Evolutionary conservation across 2,329 filamentous ascomycete species (phyloP).

Genomic region (Aaosphaeria pasadenensis): DNA sequence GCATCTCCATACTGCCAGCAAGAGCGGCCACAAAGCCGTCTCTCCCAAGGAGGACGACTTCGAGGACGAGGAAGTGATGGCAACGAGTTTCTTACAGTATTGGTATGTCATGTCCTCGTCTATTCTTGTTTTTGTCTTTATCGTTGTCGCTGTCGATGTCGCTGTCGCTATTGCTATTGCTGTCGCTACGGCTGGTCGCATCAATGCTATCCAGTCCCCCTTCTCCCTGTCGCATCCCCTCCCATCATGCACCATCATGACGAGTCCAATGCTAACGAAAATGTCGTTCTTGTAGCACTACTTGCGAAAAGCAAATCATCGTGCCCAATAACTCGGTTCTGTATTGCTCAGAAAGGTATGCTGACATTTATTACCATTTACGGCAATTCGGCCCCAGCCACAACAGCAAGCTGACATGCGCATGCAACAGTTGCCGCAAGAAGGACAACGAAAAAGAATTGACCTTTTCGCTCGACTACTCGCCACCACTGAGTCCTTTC

Average conservation of each 20-base stretch:
- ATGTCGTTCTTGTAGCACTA: slow-evolving; percentile 46
- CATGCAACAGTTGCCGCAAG: slow-evolving; percentile 42
- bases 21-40: slow-evolving; percentile 19
- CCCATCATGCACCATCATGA: not conserved
- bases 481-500: slow-evolving; percentile 36
- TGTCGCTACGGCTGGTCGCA: no score
- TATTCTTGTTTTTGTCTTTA: no score
- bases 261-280: not conserved
- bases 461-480: slow-evolving; percentile 26
- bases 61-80: slow-evolving; percentile 50
- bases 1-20: slow-evolving; percentile 25
- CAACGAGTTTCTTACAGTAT: slow-evolving; percentile 51
- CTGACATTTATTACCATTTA: slow-evolving; percentile 5
- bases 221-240: not conserved
- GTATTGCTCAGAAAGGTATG: slow-evolving; percentile 64
- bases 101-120: slow-evolving; percentile 39
- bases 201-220: not conserved
- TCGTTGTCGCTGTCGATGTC: no score
- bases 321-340: slow-evolving; percentile 58
- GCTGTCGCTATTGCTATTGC: not conserved
- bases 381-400: not conserved
- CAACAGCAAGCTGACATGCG: not conserved
- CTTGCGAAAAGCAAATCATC: slow-evolving; percentile 64
- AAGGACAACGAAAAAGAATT: slow-evolving; percentile 42
- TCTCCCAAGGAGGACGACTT: slow-evolving; percentile 27